Percentiles rank a stretch among this genome's conserved stretches.
Evolutionary conservation across 2,329 filamentous ascomycete genomes (phyloP).

Genomic region (Hyphodiscus sp.): DNA sequence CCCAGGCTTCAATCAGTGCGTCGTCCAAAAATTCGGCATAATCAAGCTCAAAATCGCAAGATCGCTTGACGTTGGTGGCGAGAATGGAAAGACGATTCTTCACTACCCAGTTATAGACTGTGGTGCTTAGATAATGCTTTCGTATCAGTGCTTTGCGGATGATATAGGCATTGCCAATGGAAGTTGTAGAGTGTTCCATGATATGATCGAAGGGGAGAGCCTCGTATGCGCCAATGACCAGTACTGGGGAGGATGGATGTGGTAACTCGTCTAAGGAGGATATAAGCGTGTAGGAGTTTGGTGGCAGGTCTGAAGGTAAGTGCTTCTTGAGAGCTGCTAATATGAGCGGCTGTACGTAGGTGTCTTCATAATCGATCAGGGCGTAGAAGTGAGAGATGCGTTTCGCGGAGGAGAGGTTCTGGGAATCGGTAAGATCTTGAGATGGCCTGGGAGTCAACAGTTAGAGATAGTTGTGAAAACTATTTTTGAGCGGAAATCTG

Average conservation of each 20-base stretch:
- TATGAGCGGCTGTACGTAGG: conserved; percentile 84
- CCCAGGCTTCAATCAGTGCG: conserved; percentile 82
- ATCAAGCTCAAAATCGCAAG: conserved; percentile 87
- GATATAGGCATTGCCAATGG: conserved; percentile 81
- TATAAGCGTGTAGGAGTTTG: conserved; percentile 48
- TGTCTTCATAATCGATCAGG: conserved; percentile 76
- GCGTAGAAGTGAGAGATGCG: conserved; percentile 52
- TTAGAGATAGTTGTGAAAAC: conserved; percentile 17
- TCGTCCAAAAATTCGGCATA: conserved; percentile 97
- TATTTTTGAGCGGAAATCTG: conserved; percentile 8
- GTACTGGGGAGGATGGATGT: conserved; percentile 21
- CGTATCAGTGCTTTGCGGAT: conserved; percentile 94
- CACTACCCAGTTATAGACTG: conserved; percentile 75
- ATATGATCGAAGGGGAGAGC: conserved; percentile 76
- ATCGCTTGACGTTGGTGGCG: conserved; percentile 63
- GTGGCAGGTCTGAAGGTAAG: conserved; percentile 52
- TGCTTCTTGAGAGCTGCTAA: conserved; percentile 60
- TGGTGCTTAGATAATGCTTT: conserved; percentile 87
- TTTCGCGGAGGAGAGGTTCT: conserved; percentile 22
- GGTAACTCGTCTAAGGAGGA: conserved; percentile 35
- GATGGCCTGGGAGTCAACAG: conserved; percentile 12
- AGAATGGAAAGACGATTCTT: conserved; percentile 74
- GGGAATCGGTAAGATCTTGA: conserved; percentile 10
- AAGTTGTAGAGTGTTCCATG: conserved; percentile 51
- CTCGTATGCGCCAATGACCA: conserved; percentile 87